These are phyloP conservation scores for Triglochin maritima DNA, from an alignment of 106 monocot genomes.

Conservation along the genomic window DNA sequence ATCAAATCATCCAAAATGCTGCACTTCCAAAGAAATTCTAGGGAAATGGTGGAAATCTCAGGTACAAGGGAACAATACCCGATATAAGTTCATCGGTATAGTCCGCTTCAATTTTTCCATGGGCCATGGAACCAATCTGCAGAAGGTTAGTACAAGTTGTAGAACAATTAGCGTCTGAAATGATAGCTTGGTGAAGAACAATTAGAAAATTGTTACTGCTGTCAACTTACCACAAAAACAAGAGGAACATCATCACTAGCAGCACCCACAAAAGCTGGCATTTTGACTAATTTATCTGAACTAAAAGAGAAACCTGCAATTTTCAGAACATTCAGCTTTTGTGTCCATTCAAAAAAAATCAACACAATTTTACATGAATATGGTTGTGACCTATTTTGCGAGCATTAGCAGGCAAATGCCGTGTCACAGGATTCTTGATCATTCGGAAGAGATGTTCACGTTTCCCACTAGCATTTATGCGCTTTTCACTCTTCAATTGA, in stretches of 20 bases:
- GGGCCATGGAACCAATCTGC: slow-evolving; percentile 94
- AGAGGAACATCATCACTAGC: slow-evolving; percentile 49
- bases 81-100: slow-evolving; percentile 77
- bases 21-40: too few relatives aligned
- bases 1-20: too few relatives aligned
- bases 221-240: slow-evolving; percentile 78
- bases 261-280: slow-evolving; percentile 62
- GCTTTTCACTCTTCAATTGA: slow-evolving; percentile 26
- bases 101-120: slow-evolving; percentile 73
- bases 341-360: not conserved
- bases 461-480: slow-evolving; percentile 70
- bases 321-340: slow-evolving; percentile 1
- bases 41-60: not conserved
- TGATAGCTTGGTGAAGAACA: too few relatives aligned
- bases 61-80: slow-evolving; percentile 23
- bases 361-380: not conserved
- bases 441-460: slow-evolving; percentile 91
- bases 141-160: not conserved
- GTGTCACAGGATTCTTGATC: slow-evolving; percentile 83
- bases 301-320: slow-evolving; percentile 76
- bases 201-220: too few relatives aligned
- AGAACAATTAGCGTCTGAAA: not conserved
- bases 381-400: slow-evolving; percentile 61
- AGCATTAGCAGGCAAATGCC: slow-evolving; percentile 74
- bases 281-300: slow-evolving; percentile 58